Conservation (phyloP, 73 alveolate genomes). For the Paramecium octaurelia region DNA sequence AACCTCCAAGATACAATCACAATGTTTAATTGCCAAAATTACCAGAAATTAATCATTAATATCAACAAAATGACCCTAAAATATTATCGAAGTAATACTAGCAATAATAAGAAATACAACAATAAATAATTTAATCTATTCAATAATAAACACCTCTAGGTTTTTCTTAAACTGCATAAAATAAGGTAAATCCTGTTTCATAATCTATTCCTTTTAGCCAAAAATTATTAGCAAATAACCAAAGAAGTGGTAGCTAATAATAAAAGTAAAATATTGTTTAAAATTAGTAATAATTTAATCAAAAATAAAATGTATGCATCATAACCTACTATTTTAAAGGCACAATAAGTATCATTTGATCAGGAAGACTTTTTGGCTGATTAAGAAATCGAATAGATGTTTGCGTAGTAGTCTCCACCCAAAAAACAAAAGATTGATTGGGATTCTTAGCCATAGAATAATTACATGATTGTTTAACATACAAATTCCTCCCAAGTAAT, state of each 20-base stretch:
- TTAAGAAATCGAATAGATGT: slow-evolving; percentile 10
- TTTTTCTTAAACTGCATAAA: neutral
- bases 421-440: neutral
- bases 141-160: neutral
- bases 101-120: neutral
- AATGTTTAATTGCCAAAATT: slow-evolving; percentile 21
- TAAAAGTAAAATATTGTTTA: neutral
- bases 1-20: neutral
- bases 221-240: slow-evolving; percentile 32
- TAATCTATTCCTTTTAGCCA: slow-evolving; percentile 34
- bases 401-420: neutral
- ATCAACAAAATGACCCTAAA: neutral
- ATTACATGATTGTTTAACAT: neutral
- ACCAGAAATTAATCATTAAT: neutral
- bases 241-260: slow-evolving; percentile 1
- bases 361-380: slow-evolving; percentile 33
- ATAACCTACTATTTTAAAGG: neutral
- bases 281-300: neutral
- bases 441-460: neutral
- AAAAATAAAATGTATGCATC: slow-evolving; percentile 7
- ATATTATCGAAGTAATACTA: neutral
- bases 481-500: neutral
- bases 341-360: neutral
- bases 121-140: neutral
- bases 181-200: neutral